Evolutionary conservation across 805 yeast genomes (phyloP), one percentile per base, ranked within the genome.

Genomic region (Lipomyces starkeyi): DNA sequence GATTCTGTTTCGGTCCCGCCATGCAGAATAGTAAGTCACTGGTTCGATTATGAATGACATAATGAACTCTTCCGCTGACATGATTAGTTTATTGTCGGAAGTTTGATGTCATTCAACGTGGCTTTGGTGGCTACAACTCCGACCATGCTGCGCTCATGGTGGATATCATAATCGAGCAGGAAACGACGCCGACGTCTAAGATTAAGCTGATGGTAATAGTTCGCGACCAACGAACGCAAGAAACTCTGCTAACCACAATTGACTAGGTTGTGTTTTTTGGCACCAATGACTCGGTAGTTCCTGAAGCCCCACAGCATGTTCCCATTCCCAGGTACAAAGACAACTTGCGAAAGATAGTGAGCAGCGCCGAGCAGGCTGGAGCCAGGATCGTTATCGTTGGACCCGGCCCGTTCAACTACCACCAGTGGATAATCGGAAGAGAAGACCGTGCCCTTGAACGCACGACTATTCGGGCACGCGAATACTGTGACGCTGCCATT

Each of bases 51-150:
- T 11, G 20, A 29, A 35, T 4, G 32, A 34, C 20, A 54, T 25
- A 37, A 20, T 64, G 59, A 22, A 17, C 43, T 13, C 8, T 43
- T n/a, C 9, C 3, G 2, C 22, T 43, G 49, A 43, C 49, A n/a
- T n/a, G 22, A 22, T 43, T 25, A 69, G 65, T 47, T 53, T 79
- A 91, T 75, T 78, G 82, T 1, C 82, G 97, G 57, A 85, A 83
- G 74, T 73, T 91, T 58, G 94, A 91, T 71, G 80, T 93, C 2
- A 74, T 92, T 1, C 87, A 85, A 54, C 81, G 97, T 67, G 98
- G 98, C 0, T 91, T 80, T 74, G 76, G 87, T 0, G 97, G 98
- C 0, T 93, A 91, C 79, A 91, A 84, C 72, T 79, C 93, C 0
- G 84, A 86, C 47, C 88, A 88, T 79, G 92, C 86, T 0, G 74